Conservation (phyloP, 1,139 yeast genomes). For the Yamadazyma trypodendri region DNA sequence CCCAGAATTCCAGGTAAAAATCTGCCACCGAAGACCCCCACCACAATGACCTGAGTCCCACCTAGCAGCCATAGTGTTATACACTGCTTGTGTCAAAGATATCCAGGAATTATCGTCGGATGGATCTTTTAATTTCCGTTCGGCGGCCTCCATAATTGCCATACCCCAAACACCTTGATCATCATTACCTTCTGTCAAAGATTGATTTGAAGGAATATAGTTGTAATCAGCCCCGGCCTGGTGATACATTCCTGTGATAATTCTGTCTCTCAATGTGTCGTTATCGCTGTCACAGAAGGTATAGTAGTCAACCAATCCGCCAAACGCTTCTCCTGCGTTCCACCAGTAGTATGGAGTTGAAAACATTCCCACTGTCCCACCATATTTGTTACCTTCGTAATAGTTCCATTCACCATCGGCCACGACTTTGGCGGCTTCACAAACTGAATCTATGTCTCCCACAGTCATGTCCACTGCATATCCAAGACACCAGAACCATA, state of each 20-base stretch:
- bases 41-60: constrained; percentile 68
- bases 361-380: constrained; percentile 63
- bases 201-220: constrained; percentile 60
- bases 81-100: constrained; percentile 68
- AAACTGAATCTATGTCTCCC: constrained; percentile 33
- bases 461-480: constrained; percentile 4
- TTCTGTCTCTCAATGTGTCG: constrained; percentile 34
- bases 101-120: constrained; percentile 57
- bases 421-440: constrained; percentile 50
- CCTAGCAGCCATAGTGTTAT: constrained; percentile 70
- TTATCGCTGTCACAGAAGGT: constrained; percentile 47
- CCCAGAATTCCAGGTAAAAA: constrained; percentile 71
- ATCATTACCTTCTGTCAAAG: constrained; percentile 67
- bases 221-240: constrained; percentile 55
- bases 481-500: background rate
- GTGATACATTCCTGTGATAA: constrained; percentile 43
- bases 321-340: constrained; percentile 73
- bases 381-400: constrained; percentile 50
- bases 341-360: constrained; percentile 67
- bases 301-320: constrained; percentile 56
- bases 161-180: constrained; percentile 74
- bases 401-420: constrained; percentile 57
- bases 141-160: constrained; percentile 60
- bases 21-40: constrained; percentile 89
- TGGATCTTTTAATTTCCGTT: constrained; percentile 55